Conservation (phyloP, 2,329 filamentous ascomycete species). For the Didymellaceae sp. region DNA sequence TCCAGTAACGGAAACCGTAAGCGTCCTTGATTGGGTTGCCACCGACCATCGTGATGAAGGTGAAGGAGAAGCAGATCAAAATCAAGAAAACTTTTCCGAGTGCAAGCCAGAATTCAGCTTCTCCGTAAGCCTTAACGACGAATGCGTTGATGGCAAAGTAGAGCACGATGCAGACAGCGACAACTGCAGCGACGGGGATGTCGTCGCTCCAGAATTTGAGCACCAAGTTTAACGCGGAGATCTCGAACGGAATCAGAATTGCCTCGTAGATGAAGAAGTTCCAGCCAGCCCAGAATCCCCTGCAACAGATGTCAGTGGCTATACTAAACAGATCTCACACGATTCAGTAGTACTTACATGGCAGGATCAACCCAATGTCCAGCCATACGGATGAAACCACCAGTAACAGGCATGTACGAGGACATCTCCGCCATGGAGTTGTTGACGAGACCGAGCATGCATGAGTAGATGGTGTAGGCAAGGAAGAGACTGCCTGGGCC, state of each 20-base stretch:
- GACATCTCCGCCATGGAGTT: slow-evolving; percentile 69
- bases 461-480: slow-evolving; percentile 61
- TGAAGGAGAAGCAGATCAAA: slow-evolving; percentile 50
- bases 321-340: not conserved
- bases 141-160: slow-evolving; percentile 49
- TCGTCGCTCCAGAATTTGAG: slow-evolving; percentile 51
- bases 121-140: slow-evolving; percentile 50
- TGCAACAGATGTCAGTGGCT: not conserved
- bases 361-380: slow-evolving; percentile 64
- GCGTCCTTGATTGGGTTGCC: slow-evolving; percentile 49
- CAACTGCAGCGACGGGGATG: slow-evolving; percentile 48
- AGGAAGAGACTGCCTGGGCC: slow-evolving; percentile 61
- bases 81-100: slow-evolving; percentile 52
- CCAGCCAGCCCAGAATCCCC: slow-evolving; percentile 60
- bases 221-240: slow-evolving; percentile 48
- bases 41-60: slow-evolving; percentile 51
- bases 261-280: slow-evolving; percentile 58
- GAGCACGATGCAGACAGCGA: slow-evolving; percentile 46
- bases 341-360: slow-evolving; percentile 54
- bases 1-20: slow-evolving; percentile 53
- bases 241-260: slow-evolving; percentile 57
- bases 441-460: slow-evolving; percentile 65
- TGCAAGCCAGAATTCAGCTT: slow-evolving; percentile 49
- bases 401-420: slow-evolving; percentile 65
- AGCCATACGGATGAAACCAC: slow-evolving; percentile 67